Base-by-base conservation (phyloP, 108 stramenopile genomes). In the Asterionellopsis glacialis region DNA sequence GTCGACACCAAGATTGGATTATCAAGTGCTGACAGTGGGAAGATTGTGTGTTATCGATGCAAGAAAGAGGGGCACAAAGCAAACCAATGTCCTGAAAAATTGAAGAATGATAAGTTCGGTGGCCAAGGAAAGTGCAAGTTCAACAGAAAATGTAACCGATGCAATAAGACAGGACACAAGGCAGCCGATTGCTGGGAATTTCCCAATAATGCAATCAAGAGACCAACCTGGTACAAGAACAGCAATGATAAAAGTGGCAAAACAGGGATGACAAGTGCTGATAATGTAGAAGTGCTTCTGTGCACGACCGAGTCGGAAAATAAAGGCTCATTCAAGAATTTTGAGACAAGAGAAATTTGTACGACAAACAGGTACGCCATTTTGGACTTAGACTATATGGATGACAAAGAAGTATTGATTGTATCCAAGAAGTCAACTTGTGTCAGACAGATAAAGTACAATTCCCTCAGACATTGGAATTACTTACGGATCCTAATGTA, bases 401-500 rank as follows among this genome's bases (percentile, higher is more conserved):
- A 33, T 33, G 33, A 33, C 33, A 7, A 33, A 33, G 5, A 33
- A 5, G 33, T 7, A 33, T 33, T 33, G 33, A 33, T 33, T 33
- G 33, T 33, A 7, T 33, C 7, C 33, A 33, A 7, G 33, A 33
- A 33, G 7, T 33, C 33, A 7, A 33, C 7, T 7, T 33, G 33
- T 33, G 33, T 33, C 33, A 33, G 7, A 7, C 33, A 7, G 33
- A 33, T 7, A 33, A 33, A 33, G 7, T 7, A 33, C 33, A 33
- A 33, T 33, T 33, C 33, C 33, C 33, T 33, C 33, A 33, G 33
- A 33, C 33, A 7, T 33, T 28, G 9, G 21, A 55, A 22, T 21
- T 55, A 5, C 38, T 55, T 16, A 39, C 9, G 27, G 54, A 55
- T 40, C 54, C 54, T n/a, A 55, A 55, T 40, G 54, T 9, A 39